These are phyloP conservation scores for Fusarium neocosmosporiellum DNA, from an alignment of 2,329 filamentous ascomycete genomes.

Conservation along the genomic window DNA sequence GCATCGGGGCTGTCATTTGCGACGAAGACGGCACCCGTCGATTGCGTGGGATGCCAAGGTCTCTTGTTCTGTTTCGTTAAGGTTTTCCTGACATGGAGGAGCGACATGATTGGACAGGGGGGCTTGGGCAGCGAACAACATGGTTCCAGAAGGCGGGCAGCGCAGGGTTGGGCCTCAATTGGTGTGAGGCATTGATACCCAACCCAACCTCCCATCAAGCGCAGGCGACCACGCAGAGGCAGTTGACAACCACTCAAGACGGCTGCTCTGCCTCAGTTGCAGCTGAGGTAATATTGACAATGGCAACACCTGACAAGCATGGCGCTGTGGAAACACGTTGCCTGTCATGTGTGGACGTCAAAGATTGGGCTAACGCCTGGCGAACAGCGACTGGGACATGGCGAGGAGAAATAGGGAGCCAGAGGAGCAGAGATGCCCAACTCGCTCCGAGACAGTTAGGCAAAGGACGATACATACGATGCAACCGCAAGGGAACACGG, in stretches of 20 bases:
- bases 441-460: conserved; percentile 32
- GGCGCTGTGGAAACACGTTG: conserved; percentile 40
- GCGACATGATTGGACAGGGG: conserved; percentile 39
- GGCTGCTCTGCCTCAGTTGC: conserved; percentile 29
- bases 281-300: conserved; percentile 39
- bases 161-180: conserved; percentile 50
- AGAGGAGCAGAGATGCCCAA: conserved; percentile 41
- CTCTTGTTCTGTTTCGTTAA: conserved; percentile 19
- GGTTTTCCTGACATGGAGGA: conserved; percentile 1
- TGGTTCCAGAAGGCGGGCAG: conserved; percentile 35
- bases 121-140: conserved; percentile 42
- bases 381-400: conserved; percentile 27
- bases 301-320: conserved; percentile 36
- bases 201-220: conserved; percentile 42
- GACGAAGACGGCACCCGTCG: conserved; percentile 14
- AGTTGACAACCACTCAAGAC: conserved; percentile 19
- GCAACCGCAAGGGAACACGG: conserved; percentile 31
- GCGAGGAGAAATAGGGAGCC: conserved; percentile 27
- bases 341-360: conserved; percentile 38
- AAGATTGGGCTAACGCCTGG: conserved; percentile 23
- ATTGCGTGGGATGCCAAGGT: conserved; percentile 29
- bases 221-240: conserved; percentile 12
- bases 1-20: conserved; percentile 18
- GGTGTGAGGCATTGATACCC: conserved; percentile 54
- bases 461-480: conserved; percentile 21